Percentiles rank a stretch among this genome's conserved stretches.
Evolutionary conservation across 371 early-diverging fungal genomes (phyloP).

Genomic region (Capillidium heterosporum): DNA sequence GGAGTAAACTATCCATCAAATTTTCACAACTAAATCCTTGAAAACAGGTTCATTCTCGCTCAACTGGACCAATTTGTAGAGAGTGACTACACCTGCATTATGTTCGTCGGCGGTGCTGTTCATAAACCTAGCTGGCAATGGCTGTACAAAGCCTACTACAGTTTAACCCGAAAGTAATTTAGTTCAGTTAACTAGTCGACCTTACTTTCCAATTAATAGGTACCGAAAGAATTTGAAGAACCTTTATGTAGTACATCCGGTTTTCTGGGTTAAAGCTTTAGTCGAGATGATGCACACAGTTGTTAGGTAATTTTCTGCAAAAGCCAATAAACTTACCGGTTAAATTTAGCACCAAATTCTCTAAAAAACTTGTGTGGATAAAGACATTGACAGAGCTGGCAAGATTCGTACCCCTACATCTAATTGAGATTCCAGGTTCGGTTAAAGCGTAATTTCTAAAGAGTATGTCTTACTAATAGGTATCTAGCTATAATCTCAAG

Average conservation of each 20-base stretch:
- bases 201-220: constrained; percentile 10
- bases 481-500: constrained; percentile 16
- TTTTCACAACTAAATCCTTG: too few species aligned
- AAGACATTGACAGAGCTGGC: constrained; percentile 48
- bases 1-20: constrained; percentile 19
- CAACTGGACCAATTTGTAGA: constrained; percentile 57
- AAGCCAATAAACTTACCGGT: neutral
- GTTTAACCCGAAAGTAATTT: constrained; percentile 46
- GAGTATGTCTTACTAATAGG: neutral
- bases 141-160: constrained; percentile 64
- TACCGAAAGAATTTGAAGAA: constrained; percentile 85
- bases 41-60: constrained; percentile 18
- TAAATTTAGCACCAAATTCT: constrained; percentile 62
- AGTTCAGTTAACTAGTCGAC: neutral
- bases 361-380: constrained; percentile 66
- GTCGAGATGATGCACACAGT: constrained; percentile 47
- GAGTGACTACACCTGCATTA: constrained; percentile 63
- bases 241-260: constrained; percentile 75
- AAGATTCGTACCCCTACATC: constrained; percentile 37
- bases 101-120: constrained; percentile 65
- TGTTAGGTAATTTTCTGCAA: constrained; percentile 29
- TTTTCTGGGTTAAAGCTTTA: constrained; percentile 40
- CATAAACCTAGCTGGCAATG: constrained; percentile 69
- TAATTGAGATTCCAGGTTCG: constrained; percentile 56
- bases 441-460: constrained; percentile 41